Conservation (phyloP, 2,329 filamentous ascomycete genomes). For the Fusarium sarcochroum region DNA sequence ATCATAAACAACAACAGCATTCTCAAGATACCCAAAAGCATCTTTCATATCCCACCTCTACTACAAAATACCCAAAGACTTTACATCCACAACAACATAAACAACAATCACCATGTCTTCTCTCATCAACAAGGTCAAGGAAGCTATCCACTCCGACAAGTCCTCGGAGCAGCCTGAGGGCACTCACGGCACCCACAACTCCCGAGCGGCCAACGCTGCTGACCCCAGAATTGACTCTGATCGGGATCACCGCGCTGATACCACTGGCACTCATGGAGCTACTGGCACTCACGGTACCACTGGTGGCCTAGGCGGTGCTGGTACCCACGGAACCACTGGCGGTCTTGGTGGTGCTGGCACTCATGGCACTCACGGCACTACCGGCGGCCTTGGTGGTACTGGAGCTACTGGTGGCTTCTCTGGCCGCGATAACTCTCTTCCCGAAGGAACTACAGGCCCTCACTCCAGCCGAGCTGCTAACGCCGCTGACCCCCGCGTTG, state of each 20-base stretch:
- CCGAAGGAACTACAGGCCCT: conserved; percentile 42
- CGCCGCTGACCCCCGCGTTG: conserved; percentile 66
- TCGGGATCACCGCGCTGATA: conserved; percentile 51
- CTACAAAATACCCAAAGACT: conserved; percentile 30
- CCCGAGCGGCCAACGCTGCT: conserved; percentile 57
- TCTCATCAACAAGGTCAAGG: conserved; percentile 73
- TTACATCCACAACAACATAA: conserved; percentile 15
- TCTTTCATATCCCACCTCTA: conserved; percentile 6
- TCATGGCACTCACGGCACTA: conserved; percentile 31
- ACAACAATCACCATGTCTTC: conserved; percentile 63
- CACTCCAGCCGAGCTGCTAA: conserved; percentile 53
- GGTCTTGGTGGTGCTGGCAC: neutral
- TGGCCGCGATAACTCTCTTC: conserved; percentile 11
- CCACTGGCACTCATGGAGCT: conserved; percentile 22
- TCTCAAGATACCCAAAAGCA: conserved; percentile 42
- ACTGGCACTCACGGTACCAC: conserved; percentile 12
- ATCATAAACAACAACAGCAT: conserved; percentile 33
- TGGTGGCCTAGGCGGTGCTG: conserved; percentile 18
- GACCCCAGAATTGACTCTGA: conserved; percentile 70
- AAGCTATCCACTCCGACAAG: conserved; percentile 64
- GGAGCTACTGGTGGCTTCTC: conserved; percentile 11
- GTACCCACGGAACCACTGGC: neutral
- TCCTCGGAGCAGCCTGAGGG: conserved; percentile 40
- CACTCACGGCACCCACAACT: conserved; percentile 40
- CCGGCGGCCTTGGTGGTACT: conserved; percentile 25